Evolutionary conservation across 176 grass and related monocot species (phyloP).

Genomic region (Bonia amplexicaulis): DNA sequence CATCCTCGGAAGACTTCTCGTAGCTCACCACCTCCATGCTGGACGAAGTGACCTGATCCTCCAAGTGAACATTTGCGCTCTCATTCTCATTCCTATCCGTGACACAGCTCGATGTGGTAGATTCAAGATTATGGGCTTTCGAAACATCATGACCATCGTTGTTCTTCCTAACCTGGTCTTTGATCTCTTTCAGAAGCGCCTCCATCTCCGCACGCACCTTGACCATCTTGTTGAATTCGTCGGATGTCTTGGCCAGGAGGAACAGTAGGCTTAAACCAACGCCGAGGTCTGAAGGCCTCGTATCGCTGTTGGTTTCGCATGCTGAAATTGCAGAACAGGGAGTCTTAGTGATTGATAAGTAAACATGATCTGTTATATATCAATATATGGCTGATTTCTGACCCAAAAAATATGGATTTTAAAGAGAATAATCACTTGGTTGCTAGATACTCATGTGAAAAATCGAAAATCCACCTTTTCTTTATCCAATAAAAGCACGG

Average conservation of each 20-base stretch:
- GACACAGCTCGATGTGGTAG: conserved; percentile 36
- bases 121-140: neutral
- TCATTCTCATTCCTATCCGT: conserved; percentile 20
- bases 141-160: neutral
- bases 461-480: neutral
- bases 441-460: neutral
- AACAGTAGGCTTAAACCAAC: conserved; percentile 45
- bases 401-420: neutral
- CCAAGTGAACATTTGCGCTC: neutral
- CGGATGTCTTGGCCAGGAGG: conserved; percentile 52
- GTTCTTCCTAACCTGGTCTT: neutral
- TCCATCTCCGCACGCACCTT: conserved; percentile 57
- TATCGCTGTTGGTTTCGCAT: neutral
- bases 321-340: neutral
- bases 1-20: neutral
- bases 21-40: neutral
- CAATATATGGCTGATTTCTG: neutral
- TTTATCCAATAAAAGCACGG: neutral
- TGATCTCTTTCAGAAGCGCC: conserved; percentile 41
- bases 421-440: neutral
- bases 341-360: neutral
- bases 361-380: neutral
- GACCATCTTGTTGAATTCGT: conserved; percentile 62
- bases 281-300: conserved; percentile 16
- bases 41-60: neutral